Evolutionary conservation across 2,329 filamentous ascomycete genomes (phyloP), one percentile per base, ranked within the genome.

Genomic region (Pseudogymnoascus sp.): DNA sequence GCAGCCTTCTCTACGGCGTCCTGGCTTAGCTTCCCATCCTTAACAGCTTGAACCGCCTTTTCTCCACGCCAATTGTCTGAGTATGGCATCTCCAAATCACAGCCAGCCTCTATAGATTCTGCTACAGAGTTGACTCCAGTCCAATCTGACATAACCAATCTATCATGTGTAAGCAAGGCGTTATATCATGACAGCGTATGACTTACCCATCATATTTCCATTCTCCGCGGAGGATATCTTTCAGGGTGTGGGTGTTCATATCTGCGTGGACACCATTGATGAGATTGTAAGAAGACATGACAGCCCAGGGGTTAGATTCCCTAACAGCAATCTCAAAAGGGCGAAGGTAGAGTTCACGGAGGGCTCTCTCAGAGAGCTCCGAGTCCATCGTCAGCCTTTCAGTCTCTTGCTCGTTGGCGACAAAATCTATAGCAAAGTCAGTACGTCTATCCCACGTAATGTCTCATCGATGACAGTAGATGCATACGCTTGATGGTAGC

Each of bases 401-500:
- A 0, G 87, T 89, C 72, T 91, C 88, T 70, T 89, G 84, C 71
- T 90, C 88, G 63, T 90, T 90, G n/a, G 80, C 85, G 16, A 87
- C 84, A 65, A 88, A 90, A 72, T 84, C 81, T 83, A 41, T 6
- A 21, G 19, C 37, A 4, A 19, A 21, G 41, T 37, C 14, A 43
- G 68, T 59, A 62, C 68, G 59, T 21, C 26, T 61, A 52, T 58
- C 19, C 16, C 61, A 45, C 6, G 26, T 65, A 38, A 63, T 37
- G 41, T 16, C 3, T 39, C 6, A 1, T 39, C n/a, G 6, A 43
- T 10, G 14, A 37, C 23, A 16, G n/a, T 33, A 19, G 2, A 3
- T 3, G 73, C 77, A 66, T 66, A 84, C 88, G 90, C 77, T 94
- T 94, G 67, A 92, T 85, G 0, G 90, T 91, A 10, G 90, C 89